Conservation (phyloP, 192 early-diverging fungal species). For the Podila minutissima region DNA sequence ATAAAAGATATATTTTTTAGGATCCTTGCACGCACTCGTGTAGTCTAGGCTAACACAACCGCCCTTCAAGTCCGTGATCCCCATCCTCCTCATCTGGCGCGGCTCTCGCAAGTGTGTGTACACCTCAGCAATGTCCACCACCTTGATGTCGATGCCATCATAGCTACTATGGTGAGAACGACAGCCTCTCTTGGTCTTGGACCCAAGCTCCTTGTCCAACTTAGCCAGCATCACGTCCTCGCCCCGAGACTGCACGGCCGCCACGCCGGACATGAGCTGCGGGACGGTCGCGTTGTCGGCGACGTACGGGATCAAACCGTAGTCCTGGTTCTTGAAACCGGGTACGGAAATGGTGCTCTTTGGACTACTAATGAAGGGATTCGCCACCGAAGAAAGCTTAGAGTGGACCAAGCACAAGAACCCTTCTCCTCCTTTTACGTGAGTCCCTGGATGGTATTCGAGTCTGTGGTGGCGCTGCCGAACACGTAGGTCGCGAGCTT, state of each 20-base stretch:
- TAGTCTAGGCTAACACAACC: constrained; percentile 35
- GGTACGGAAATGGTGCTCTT: no score
- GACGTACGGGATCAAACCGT: constrained; percentile 17
- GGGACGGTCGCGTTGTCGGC: constrained; percentile 13
- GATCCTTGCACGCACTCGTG: constrained; percentile 24
- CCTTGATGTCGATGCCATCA: constrained; percentile 9
- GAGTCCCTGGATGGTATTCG: no score
- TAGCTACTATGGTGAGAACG: not conserved
- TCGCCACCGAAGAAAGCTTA: no score
- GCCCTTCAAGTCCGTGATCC: constrained; percentile 19
- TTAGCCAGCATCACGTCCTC: constrained; percentile 10
- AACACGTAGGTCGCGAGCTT: no score
- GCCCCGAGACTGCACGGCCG: not conserved
- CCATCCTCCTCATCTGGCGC: constrained; percentile 12
- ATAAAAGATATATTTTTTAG: constrained; percentile 26
- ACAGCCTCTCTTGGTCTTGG: not conserved
- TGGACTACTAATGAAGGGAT: no score
- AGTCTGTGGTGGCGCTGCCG: no score
- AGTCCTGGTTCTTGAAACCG: constrained; percentile 9
- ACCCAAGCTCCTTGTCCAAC: constrained; percentile 4
- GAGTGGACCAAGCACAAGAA: no score
- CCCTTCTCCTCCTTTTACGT: no score
- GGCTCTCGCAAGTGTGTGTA: constrained; percentile 8
- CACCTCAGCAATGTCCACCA: constrained; percentile 1
- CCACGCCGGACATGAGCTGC: not conserved